A percentile compares a stretch with the other conserved stretches of the same genome.
These are phyloP conservation scores for Talaromyces pinophilus DNA, from an alignment of 2,329 filamentous ascomycete genomes.

Conservation along the genomic window DNA sequence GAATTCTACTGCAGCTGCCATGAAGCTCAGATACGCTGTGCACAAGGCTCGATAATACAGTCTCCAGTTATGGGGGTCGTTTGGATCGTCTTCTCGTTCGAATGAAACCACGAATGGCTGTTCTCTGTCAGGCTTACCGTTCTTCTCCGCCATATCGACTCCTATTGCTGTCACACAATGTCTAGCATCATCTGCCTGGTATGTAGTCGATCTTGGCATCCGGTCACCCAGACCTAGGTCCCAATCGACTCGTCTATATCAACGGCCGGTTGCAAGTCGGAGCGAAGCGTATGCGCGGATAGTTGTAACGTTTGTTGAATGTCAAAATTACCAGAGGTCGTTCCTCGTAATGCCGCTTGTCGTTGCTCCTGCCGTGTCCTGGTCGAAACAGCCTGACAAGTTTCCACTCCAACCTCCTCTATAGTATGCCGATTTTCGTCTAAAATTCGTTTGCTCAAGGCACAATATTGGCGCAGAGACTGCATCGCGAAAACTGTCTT, in stretches of 20 bases:
- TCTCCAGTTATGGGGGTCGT: no score
- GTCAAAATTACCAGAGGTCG: not conserved
- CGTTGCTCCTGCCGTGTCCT: not conserved
- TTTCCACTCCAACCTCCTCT: not conserved
- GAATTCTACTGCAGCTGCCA: no score
- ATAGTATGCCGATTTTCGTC: not conserved
- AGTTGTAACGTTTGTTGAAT: constrained; percentile 3
- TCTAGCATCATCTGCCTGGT: not conserved
- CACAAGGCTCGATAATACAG: no score
- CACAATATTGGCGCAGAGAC: constrained; percentile 10
- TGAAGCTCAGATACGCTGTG: no score
- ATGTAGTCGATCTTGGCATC: not conserved
- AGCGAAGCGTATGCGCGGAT: constrained; percentile 1
- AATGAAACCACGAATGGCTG: no score
- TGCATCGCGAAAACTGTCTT: not conserved
- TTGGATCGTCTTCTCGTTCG: no score
- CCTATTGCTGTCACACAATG: no score
- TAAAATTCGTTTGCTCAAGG: not conserved
- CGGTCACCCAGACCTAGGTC: not conserved
- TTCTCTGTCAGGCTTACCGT: no score
- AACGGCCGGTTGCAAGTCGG: not conserved
- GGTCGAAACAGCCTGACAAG: not conserved
- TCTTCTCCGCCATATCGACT: no score
- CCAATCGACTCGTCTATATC: constrained; percentile 6
- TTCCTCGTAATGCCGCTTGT: not conserved